Conservation (phyloP, 306 rosid species). For the Prinsepia uniflora region DNA sequence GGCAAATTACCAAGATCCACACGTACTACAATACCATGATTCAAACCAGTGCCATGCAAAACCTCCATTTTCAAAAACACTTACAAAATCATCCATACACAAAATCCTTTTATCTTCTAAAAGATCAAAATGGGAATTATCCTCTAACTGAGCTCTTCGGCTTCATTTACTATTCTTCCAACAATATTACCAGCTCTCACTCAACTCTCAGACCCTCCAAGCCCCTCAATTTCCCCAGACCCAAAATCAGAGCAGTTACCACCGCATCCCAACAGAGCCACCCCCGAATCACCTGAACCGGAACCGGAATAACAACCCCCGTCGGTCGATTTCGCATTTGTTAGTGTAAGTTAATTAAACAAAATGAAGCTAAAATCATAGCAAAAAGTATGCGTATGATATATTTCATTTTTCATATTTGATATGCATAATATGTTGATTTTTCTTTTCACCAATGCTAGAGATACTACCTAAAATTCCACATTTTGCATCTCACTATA, state of each 20-base stretch:
- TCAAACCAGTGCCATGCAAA: constrained; percentile 6
- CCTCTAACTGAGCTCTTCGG: constrained; percentile 37
- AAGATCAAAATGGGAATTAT: constrained; percentile 41
- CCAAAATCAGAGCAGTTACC: constrained; percentile 55
- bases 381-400: too few species aligned
- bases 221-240: constrained; percentile 28
- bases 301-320: constrained; percentile 55
- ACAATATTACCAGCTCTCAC: constrained; percentile 32
- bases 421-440: too few species aligned
- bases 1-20: too few species aligned
- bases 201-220: constrained; percentile 29
- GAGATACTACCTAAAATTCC: too few species aligned
- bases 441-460: too few species aligned
- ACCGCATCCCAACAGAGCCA: constrained; percentile 54
- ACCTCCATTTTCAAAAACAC: constrained; percentile 15
- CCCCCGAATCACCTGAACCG: constrained; percentile 39
- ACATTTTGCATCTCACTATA: too few species aligned
- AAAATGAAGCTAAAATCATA: neutral
- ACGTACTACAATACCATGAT: neutral
- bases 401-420: too few species aligned
- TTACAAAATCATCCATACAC: neutral
- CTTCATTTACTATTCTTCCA: constrained; percentile 16
- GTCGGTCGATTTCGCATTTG: constrained; percentile 59
- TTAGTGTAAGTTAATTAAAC: constrained; percentile 57
- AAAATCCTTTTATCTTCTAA: neutral